Conservation (phyloP, 2,329 filamentous ascomycete genomes). For the Talaromyces albobiverticillius region DNA sequence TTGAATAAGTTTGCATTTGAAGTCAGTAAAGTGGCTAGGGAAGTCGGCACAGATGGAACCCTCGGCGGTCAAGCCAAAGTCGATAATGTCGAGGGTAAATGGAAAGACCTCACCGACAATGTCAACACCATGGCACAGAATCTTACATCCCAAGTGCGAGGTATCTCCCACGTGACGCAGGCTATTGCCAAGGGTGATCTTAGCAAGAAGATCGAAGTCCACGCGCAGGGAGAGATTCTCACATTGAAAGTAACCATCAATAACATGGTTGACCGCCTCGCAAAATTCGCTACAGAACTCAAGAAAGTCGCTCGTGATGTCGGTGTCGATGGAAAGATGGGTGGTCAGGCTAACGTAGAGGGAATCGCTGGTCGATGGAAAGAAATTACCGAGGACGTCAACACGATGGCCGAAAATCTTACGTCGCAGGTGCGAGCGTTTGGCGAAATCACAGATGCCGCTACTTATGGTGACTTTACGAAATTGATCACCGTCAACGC, state of each 20-base stretch:
- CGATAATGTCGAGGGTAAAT: conserved; percentile 60
- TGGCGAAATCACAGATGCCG: conserved; percentile 90
- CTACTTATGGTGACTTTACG: conserved; percentile 91
- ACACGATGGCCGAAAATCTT: conserved; percentile 80
- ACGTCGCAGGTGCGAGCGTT: conserved; percentile 94
- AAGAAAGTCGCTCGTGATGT: conserved; percentile 92
- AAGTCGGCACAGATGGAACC: conserved; percentile 60
- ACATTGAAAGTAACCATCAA: conserved; percentile 93
- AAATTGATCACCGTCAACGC: conserved; percentile 93
- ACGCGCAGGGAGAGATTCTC: conserved; percentile 87
- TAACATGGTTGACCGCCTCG: conserved; percentile 91
- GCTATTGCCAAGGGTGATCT: conserved; percentile 91
- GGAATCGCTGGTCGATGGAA: conserved; percentile 91
- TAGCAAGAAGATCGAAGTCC: conserved; percentile 89
- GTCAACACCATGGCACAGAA: conserved; percentile 64
- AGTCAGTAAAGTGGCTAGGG: conserved; percentile 60
- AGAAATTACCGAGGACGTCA: conserved; percentile 92
- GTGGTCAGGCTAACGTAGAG: conserved; percentile 88
- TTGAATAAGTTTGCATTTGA: conserved; percentile 60
- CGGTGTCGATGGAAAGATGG: conserved; percentile 94
- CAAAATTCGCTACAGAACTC: conserved; percentile 90
- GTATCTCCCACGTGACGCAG: conserved; percentile 87
- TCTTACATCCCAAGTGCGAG: conserved; percentile 65
- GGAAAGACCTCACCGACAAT: conserved; percentile 62
- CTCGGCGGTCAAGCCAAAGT: conserved; percentile 60